Base-by-base conservation (phyloP, 2,329 filamentous ascomycete species). In the Alternaria consortialis region DNA sequence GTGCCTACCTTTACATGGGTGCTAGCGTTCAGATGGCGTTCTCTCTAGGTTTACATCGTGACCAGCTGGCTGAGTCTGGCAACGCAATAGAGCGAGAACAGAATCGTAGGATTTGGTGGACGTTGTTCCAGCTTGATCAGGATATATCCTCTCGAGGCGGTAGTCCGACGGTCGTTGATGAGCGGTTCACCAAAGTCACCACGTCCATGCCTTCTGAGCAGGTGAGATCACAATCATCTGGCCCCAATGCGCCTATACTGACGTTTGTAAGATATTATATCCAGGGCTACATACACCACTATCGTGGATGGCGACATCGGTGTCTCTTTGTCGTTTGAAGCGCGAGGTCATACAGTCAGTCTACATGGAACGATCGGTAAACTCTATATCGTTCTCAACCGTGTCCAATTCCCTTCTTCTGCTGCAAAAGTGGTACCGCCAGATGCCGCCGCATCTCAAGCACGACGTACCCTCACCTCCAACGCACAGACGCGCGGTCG, bases 91-190 rank as follows among this genome's bases (percentile, higher is more conserved):
- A 78, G 31, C 69, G 72, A 29, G 75, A 78, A 37, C 74, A 74
- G 36, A 73, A 76, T 50, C 71, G 77, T 7, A 69, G 77, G 13
- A 74, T 79, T 44, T 79, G 77, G 77, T 79, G 76, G 76, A 77
- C 77, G 8, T 52, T 79, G 9, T 78, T 74, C 44, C 70, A 64
- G 1, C 74, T 79, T 4, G 77, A 79, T 39, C 71, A 76, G 51
- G 77, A 78, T 40, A 67, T 78, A 42, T 75, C 75, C 0, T 73
- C 74, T n/a, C 66, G 76, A 64, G 73, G 75, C 31, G 77, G 77
- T 6, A 77, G 71, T 44, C 77, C 77, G 5, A 72, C 67, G 9
- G 55, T 77, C 9, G 72, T 78, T 13, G 75, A 78, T 37, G 77
- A 79, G 37, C 66, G 74, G 8, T 68, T 70, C 20, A 63, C 77